Conservation (phyloP, 169 alveolate genomes). For the Cyclospora cayetanensis region DNA sequence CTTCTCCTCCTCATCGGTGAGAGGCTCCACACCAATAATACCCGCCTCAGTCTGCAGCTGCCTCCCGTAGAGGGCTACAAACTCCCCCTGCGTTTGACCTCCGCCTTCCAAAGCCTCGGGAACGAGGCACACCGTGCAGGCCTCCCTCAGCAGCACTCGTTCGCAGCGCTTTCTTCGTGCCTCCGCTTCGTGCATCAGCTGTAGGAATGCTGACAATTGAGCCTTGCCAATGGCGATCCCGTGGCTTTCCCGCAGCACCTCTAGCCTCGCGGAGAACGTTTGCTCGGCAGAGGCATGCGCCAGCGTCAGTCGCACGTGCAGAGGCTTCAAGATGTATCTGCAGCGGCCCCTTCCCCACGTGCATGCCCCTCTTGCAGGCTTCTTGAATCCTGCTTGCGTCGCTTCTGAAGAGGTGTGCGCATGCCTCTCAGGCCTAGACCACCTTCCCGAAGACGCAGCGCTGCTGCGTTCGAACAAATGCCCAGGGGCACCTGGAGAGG, state of each 20-base stretch:
- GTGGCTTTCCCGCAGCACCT: conserved; percentile 77
- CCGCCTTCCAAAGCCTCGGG: conserved; percentile 80
- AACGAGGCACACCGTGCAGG: conserved; percentile 80
- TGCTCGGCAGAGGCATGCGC: conserved; percentile 74
- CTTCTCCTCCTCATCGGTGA: conserved; percentile 69
- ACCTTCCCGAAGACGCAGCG: too few species aligned
- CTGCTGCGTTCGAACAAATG: too few species aligned
- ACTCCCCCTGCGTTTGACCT: conserved; percentile 79
- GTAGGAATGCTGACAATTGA: conserved; percentile 80
- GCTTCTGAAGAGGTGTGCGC: too few species aligned
- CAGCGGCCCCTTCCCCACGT: conserved; percentile 51
- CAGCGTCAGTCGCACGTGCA: conserved; percentile 70
- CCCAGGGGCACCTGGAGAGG: too few species aligned
- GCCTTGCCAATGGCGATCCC: conserved; percentile 81
- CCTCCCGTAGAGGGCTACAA: conserved; percentile 81
- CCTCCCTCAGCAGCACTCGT: conserved; percentile 80
- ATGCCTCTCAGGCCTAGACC: too few species aligned
- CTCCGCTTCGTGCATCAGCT: conserved; percentile 80
- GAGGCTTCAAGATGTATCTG: conserved; percentile 76
- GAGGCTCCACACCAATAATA: conserved; percentile 43
- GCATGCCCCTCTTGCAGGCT: too few species aligned
- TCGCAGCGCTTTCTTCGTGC: conserved; percentile 77
- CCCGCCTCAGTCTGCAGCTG: conserved; percentile 62
- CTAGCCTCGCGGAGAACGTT: conserved; percentile 78
- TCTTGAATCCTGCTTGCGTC: too few species aligned